Evolutionary conservation across 768 basidiomycete species (phyloP), one percentile per base, ranked within the genome.

Genomic region (Mrakia frigida): DNA sequence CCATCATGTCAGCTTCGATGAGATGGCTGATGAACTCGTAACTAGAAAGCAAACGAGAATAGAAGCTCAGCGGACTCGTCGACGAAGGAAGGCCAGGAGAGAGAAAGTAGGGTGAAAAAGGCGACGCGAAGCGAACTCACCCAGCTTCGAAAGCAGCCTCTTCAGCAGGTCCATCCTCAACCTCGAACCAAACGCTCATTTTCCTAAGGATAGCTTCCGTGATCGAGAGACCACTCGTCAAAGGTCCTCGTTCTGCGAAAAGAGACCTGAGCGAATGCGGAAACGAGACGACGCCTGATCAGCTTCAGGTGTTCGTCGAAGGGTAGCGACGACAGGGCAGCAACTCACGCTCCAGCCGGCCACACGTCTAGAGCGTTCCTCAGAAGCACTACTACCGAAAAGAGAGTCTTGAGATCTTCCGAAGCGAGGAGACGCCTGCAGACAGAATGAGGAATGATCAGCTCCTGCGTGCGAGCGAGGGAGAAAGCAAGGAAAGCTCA

Each of bases 161-260:
- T 21, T 77, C 74, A 35, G 70, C 76, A n/a, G 75, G 63, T 16
- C 88, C 87, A 18, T 87, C 89, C 14, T 89, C 88, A 6, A 86
- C 87, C 53, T 94, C 91, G 79, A 89, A 89, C 50, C 90, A 85
- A 68, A 83, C 84, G n/a, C 89, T 88, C 86, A 94, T 89, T 72
- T 86, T 86, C 81, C 92, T 91, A 21, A 95, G 84, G 46, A 95
- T 83, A 3, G 85, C 84, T 50, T 92, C 85, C 80, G 90, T 90
- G 81, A 93, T 86, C 67, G 89, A 87, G 21, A 80, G 70, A 7
- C 83, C 82, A 33, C 71, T 52, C 37, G 67, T 31, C 13, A n/a
- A 41, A n/a, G 31, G 33, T 25, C 3, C 72, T 21, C 13, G 52
- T 31, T 3, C 73, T 59, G 23, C 78, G 77, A 33, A 82, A 56